Base-by-base conservation (phyloP, 2,329 filamentous ascomycete species). In the Xylogone sp. region DNA sequence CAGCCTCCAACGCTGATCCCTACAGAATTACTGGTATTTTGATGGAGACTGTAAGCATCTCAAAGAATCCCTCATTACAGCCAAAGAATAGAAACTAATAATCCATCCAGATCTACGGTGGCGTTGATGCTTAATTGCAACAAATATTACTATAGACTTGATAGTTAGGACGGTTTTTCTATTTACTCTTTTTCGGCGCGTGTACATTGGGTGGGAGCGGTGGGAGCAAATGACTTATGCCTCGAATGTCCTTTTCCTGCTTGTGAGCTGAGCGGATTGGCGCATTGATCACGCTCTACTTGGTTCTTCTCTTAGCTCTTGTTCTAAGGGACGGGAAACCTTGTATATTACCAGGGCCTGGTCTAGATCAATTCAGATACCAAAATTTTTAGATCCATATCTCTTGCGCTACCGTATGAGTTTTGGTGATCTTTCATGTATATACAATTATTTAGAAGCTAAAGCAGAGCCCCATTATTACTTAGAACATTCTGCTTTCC, bases 1-100 rank as follows among this genome's bases (percentile, higher is more conserved):
- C 87, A 52, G 91, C 91, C 51, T 93, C 88, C 67, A 95, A 94
- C 72, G 90, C 84, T 58, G 88, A 92, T 72, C 89, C 89, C 55
- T 94, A 95, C 75, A 88, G 90, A 73, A 76, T 83, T 46, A 67
- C 65, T 27, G 65, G 64, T 54, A 67, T 68, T 43, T 57, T 68
- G 63, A 66, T 68, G 64, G 65, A 68, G 63, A 68, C 65, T 43
- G 62, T 66, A 61, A 59, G 63, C 49, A 39, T 7, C 34, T 18
- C 34, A 5, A 39, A 16, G 10, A 13, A 7, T 16, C 10, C 5
- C 13, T 5, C 34, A 13, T 18, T 18, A 7, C 12, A 39, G 5
- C n/a, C n/a, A 13, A 18, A 16, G 5, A 4, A 13, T 39, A 5
- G 13, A 7, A 9, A 8, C 60, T 63, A 59, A 65, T 31, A 20